phyloP scores from a whole-genome alignment of 495 filamentous ascomycete species.

The Pseudoneurospora amorphoporcata region DNA sequence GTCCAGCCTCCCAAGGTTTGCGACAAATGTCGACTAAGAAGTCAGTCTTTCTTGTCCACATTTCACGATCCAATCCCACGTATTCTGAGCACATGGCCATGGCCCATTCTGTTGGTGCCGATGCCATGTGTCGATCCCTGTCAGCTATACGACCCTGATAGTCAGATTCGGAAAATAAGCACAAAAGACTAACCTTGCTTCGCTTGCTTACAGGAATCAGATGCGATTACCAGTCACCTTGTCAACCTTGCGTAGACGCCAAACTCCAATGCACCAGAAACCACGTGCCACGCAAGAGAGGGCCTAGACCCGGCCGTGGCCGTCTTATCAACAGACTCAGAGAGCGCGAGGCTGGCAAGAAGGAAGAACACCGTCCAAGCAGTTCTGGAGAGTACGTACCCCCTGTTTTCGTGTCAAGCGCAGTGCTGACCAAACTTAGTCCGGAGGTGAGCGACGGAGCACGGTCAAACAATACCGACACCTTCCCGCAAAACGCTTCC shows the following conservation, averaged over 20 bases:
- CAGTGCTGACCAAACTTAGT: background rate
- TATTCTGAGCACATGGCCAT: background rate
- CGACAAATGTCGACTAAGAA: background rate
- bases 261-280: slow-evolving; percentile 24
- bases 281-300: slow-evolving; percentile 25
- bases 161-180: background rate
- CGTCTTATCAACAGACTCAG: slow-evolving; percentile 25
- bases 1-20: background rate
- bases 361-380: background rate
- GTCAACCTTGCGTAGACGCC: slow-evolving; percentile 22
- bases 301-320: slow-evolving; percentile 25
- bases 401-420: background rate
- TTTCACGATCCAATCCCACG: background rate
- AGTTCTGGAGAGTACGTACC: background rate
- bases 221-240: slow-evolving; percentile 25
- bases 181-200: background rate
- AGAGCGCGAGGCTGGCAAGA: slow-evolving; percentile 6
- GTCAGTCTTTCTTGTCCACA: background rate
- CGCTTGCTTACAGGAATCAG: slow-evolving; percentile 15
- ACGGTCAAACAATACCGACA: background rate
- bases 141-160: background rate
- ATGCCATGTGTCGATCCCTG: background rate
- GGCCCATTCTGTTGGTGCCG: background rate
- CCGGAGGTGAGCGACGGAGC: background rate
- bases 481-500: background rate